Evolutionary conservation across 371 early-diverging fungal species (phyloP), one percentile per base, ranked within the genome.

Genomic region (Funneliformis caledonium): DNA sequence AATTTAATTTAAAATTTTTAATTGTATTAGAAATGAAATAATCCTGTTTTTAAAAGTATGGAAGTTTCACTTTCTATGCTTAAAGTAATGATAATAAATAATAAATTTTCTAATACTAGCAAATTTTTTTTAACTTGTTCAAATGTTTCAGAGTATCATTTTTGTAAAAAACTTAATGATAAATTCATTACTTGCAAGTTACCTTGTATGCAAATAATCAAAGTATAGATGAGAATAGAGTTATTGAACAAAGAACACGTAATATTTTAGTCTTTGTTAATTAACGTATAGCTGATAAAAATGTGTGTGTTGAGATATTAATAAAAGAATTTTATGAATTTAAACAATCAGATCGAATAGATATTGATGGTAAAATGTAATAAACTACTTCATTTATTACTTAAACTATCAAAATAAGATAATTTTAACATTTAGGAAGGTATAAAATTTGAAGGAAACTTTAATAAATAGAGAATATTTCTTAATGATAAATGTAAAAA

Each of bases 211-310:
- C 33, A 31, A 47, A n/a, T 14, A 43, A 60, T 16, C 19, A 59
- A 5, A 50, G 4, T 14, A 22, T 33, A 26, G 78, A 65, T 26
- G 14, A 33, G 10, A 47, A 67, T 3, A n/a, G 26, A 5, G 45
- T 8, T 1, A 42, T 12, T 0, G 45, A 56, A 33, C 47, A 59
- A 56, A 22, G 47, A 37, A 1, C 37, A 5, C 26, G 33, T 42
- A 42, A 59, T 9, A 9, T 85, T 1, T 48, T 93, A 3, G 83
- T 94, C 0, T 82, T 94, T 45, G 86, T 95, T 26, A 95, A 96
- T 82, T 95, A 96, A 78, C 96, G 95, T 86, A 95, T 95, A 19
- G 94, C 93, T 2, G 94, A 96, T 83, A 95, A 96, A 81, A 88
- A 95, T 4, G 87, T 95, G 7, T 84, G 90, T 12, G 84, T 96